Base-by-base conservation (phyloP, 495 filamentous ascomycete genomes). In the Hypomontagnella monticulosa region DNA sequence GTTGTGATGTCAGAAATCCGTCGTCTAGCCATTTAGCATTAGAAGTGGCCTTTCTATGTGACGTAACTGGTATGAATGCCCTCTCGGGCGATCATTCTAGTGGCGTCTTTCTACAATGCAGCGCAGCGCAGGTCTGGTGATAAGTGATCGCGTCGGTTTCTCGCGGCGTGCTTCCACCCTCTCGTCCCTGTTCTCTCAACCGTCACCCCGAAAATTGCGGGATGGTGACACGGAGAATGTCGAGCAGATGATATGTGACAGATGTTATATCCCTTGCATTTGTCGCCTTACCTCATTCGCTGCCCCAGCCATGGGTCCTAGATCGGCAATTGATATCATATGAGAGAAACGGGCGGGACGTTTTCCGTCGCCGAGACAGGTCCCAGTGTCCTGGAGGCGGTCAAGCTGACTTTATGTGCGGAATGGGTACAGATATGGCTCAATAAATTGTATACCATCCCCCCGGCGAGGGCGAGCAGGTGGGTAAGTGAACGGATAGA, bases 311-410 rank as follows among this genome's bases (percentile, higher is more conserved):
- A 69, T 69, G 66, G 66, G 66, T 69, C 60, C 49, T 46, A 36
- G 66, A 69, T 69, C 66, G 66, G 66, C 66, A 69, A 60, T 69
- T 63, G 66, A 60, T 69, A 69, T 69, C 56, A 64, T 64, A 42
- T 60, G 14, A 61, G 61, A 56, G n/a, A 55, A 43, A 47, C 60
- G 37, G 37, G 46, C 55, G 66, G 66, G 51, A 69, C 44, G 56
- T 52, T 56, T 64, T 52, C 60, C 60, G 66, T 61, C 56, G 51
- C 66, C 49, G 49, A 69, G 44, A 57, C 44, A 30, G 36, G 60
- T 60, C 50, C 60, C 44, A 69, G 44, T 32, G 37, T 57, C 56
- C 51, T 40, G 55, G 60, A 64, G 66, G 60, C 56, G 60, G 60
- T 61, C 37, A 69, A 64, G 56, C 27, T 57, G 43, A 23, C 36